Conservation (phyloP, 352 stramenopile genomes). For the Peronospora tabacina region DNA sequence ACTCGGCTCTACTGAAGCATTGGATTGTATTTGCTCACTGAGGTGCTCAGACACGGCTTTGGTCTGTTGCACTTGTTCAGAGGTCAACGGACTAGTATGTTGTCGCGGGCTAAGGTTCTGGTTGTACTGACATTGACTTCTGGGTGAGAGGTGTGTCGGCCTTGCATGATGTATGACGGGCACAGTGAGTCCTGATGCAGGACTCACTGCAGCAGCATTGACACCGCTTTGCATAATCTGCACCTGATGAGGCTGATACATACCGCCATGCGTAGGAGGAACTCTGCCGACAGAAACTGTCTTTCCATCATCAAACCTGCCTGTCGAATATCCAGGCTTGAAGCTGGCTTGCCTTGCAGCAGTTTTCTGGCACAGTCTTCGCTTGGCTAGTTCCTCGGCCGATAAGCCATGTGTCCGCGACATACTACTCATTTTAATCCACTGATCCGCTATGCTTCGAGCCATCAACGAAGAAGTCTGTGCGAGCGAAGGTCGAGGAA, state of each 20-base stretch:
- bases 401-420: neutral
- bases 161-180: slow-evolving; percentile 2
- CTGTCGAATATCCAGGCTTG: slow-evolving; percentile 9
- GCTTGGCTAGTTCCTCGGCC: slow-evolving; percentile 14
- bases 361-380: slow-evolving; percentile 16
- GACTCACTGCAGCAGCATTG: slow-evolving; percentile 6
- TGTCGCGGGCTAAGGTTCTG: slow-evolving; percentile 1
- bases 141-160: slow-evolving; percentile 3
- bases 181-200: neutral
- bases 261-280: neutral
- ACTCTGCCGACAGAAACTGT: slow-evolving; percentile 1
- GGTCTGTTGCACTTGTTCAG: slow-evolving; percentile 16
- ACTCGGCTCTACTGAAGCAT: neutral
- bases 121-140: slow-evolving; percentile 3
- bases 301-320: slow-evolving; percentile 5
- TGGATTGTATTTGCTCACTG: slow-evolving; percentile 1
- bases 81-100: neutral
- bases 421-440: slow-evolving; percentile 8
- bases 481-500: slow-evolving; percentile 3
- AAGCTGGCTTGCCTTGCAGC: slow-evolving; percentile 14
- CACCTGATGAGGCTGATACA: slow-evolving; percentile 5
- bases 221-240: slow-evolving; percentile 13
- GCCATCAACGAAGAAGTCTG: neutral
- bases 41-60: neutral
- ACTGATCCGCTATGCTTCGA: slow-evolving; percentile 12